Evolutionary conservation across 345 rosid genomes (phyloP).

Genomic region (Microthlaspi erraticum): DNA sequence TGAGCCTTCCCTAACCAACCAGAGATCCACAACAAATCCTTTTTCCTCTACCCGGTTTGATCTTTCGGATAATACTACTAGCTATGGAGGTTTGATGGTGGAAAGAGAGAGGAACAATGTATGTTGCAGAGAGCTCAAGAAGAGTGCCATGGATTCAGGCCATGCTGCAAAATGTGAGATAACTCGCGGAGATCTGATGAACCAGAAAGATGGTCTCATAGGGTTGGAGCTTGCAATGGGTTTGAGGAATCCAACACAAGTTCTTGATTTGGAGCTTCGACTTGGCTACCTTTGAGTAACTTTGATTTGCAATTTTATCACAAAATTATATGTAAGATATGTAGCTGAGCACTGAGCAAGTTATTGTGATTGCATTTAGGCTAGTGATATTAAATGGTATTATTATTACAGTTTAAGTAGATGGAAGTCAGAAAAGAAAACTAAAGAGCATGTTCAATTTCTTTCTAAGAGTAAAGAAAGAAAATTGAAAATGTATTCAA

Average conservation of each 20-base stretch:
- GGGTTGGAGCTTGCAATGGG: slow-evolving; percentile 57
- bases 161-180: slow-evolving; percentile 34
- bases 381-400: slow-evolving; percentile 30
- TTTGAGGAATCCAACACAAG: slow-evolving; percentile 52
- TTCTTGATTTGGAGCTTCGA: slow-evolving; percentile 74
- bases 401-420: slow-evolving; percentile 3
- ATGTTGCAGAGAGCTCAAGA: slow-evolving; percentile 44
- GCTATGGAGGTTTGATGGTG: slow-evolving; percentile 35
- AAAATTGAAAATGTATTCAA: slow-evolving; percentile 1
- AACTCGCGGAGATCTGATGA: slow-evolving; percentile 43
- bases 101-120: slow-evolving; percentile 42
- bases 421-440: slow-evolving; percentile 7
- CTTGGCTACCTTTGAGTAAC: slow-evolving; percentile 52
- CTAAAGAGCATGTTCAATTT: background rate
- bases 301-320: background rate
- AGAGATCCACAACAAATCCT: slow-evolving; percentile 33
- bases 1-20: slow-evolving; percentile 30
- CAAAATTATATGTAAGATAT: background rate
- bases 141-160: slow-evolving; percentile 34
- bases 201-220: slow-evolving; percentile 43
- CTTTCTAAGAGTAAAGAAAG: background rate
- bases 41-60: slow-evolving; percentile 27
- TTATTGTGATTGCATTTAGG: slow-evolving; percentile 34
- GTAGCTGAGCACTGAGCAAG: slow-evolving; percentile 34
- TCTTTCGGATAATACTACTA: slow-evolving; percentile 23